Evolutionary conservation across 495 filamentous ascomycete genomes (phyloP).

Genomic region (Chaetomium tenue): DNA sequence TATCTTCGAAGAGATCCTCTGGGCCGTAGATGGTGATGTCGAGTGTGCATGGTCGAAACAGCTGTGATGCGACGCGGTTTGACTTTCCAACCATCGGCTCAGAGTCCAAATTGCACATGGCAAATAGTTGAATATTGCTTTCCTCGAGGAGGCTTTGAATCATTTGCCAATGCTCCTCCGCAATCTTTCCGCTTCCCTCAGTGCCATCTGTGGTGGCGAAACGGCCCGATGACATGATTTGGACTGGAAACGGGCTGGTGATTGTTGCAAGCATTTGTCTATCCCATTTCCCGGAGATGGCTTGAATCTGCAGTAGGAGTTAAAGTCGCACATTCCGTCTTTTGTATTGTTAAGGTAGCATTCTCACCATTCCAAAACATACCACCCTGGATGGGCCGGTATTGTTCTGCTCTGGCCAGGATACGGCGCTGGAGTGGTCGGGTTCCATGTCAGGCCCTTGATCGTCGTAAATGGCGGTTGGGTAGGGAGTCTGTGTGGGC

Average conservation of each 20-base stretch:
- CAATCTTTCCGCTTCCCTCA: slow-evolving; percentile 1
- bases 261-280: not conserved
- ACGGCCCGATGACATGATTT: slow-evolving; percentile 2
- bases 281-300: slow-evolving; percentile 1
- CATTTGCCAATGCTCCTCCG: not conserved
- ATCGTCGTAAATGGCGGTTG: not conserved
- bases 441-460: not conserved
- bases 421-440: not conserved
- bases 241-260: not conserved
- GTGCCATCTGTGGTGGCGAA: not conserved
- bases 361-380: not conserved
- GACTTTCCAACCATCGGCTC: not conserved
- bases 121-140: not conserved
- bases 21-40: slow-evolving; percentile 37
- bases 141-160: slow-evolving; percentile 6
- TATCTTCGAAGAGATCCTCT: slow-evolving; percentile 28
- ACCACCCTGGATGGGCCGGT: not conserved
- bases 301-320: not conserved
- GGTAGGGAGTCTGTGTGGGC: not conserved
- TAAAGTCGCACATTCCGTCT: not conserved
- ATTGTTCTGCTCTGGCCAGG: not conserved
- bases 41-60: slow-evolving; percentile 21
- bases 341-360: not conserved
- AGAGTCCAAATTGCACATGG: not conserved
- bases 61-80: not conserved